Percentiles rank a stretch among this genome's conserved stretches.
These are phyloP conservation scores for Clonostachys rosea DNA, from an alignment of 2,329 filamentous ascomycete species.

Conservation along the genomic window DNA sequence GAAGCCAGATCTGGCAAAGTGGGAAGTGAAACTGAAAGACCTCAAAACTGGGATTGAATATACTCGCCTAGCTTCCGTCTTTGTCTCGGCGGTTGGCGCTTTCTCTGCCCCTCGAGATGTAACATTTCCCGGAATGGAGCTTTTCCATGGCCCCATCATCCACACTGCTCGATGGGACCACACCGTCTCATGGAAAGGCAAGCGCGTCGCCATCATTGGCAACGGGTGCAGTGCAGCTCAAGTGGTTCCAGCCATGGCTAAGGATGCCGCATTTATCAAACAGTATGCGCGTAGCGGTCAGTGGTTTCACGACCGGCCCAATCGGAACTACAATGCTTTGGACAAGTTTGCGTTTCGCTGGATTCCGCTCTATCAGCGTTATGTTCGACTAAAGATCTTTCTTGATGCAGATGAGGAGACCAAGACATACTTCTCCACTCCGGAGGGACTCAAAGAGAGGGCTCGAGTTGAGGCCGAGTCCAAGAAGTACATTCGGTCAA, in stretches of 20 bases:
- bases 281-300: slow-evolving; percentile 10
- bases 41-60: slow-evolving; percentile 8
- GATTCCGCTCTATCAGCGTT: slow-evolving; percentile 11
- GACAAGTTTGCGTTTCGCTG: slow-evolving; percentile 14
- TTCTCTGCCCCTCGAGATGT: slow-evolving; percentile 14
- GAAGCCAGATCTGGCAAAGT: slow-evolving; percentile 7
- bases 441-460: neutral
- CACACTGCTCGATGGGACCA: slow-evolving; percentile 28
- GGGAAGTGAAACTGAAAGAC: slow-evolving; percentile 11
- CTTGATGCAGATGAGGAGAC: slow-evolving; percentile 9
- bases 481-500: neutral
- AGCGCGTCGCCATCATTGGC: slow-evolving; percentile 27
- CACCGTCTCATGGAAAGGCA: slow-evolving; percentile 14
- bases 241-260: slow-evolving; percentile 23
- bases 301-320: slow-evolving; percentile 14
- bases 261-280: slow-evolving; percentile 7
- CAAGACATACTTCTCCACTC: neutral
- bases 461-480: neutral
- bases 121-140: slow-evolving; percentile 19
- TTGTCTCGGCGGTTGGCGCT: slow-evolving; percentile 19
- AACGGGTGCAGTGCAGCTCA: slow-evolving; percentile 27
- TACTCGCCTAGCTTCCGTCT: slow-evolving; percentile 7
- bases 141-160: slow-evolving; percentile 24
- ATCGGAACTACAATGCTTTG: slow-evolving; percentile 2
- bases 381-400: slow-evolving; percentile 6